These are phyloP conservation scores for Dryas alaskensis DNA, from an alignment of 306 rosid species.

Conservation along the genomic window DNA sequence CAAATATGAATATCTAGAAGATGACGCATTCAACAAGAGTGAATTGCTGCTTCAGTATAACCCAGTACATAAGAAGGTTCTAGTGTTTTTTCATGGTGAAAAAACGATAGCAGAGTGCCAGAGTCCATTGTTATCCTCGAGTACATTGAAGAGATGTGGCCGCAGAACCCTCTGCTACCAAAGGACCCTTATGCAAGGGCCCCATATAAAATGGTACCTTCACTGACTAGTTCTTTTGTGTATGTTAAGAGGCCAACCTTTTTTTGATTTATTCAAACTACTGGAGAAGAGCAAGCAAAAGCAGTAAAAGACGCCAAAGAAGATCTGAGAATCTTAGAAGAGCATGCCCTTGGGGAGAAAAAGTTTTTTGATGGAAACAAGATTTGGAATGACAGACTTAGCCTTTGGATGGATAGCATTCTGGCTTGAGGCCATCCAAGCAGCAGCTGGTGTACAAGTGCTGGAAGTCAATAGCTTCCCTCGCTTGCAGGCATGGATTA, in stretches of 20 bases:
- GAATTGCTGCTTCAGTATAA: constrained; percentile 3
- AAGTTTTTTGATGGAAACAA: constrained; percentile 1
- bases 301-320: constrained; percentile 10
- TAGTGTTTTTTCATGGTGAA: constrained; percentile 19
- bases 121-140: constrained; percentile 15
- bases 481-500: constrained; percentile 9
- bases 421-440: constrained; percentile 8
- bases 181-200: background rate
- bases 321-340: constrained; percentile 15
- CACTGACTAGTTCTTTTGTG: background rate
- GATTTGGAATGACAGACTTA: constrained; percentile 14
- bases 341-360: constrained; percentile 8
- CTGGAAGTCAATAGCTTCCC: background rate
- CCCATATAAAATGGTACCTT: background rate
- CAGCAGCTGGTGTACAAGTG: constrained; percentile 20
- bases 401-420: constrained; percentile 8
- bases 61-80: constrained; percentile 12
- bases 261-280: background rate
- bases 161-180: constrained; percentile 18
- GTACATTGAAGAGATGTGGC: constrained; percentile 20
- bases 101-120: background rate
- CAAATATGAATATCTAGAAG: constrained; percentile 2
- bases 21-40: constrained; percentile 10
- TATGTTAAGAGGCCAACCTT: background rate
- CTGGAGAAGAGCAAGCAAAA: constrained; percentile 17